Evolutionary conservation across 257 asterid genomes (phyloP).

Genomic region (Solanum bulbocastanum): DNA sequence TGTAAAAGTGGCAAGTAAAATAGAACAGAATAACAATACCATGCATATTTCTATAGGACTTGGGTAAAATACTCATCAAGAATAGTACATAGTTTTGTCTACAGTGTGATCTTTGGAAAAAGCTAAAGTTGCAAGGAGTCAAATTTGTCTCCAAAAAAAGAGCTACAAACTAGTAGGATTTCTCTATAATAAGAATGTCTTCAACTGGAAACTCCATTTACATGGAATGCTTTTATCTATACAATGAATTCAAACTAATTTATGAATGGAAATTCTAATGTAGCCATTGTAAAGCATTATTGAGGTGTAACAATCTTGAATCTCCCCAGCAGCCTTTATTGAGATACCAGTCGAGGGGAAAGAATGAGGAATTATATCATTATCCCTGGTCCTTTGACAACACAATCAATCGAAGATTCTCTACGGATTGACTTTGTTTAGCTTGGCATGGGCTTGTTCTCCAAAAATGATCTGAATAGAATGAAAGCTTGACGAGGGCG

Average conservation of each 20-base stretch:
- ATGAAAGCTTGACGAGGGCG: slow-evolving; percentile 88
- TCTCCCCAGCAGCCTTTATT: neutral
- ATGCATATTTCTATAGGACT: neutral
- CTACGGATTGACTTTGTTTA: neutral
- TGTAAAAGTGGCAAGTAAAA: no score
- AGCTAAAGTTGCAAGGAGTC: neutral
- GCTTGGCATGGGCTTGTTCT: slow-evolving; percentile 63
- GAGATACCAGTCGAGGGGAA: neutral
- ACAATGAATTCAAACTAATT: neutral
- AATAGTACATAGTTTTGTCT: neutral
- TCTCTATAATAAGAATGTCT: neutral
- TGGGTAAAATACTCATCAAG: neutral
- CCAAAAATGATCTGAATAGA: slow-evolving; percentile 66
- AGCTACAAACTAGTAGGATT: neutral
- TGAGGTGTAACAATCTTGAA: neutral
- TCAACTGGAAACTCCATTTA: neutral
- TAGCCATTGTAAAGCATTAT: neutral
- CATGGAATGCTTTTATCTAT: neutral
- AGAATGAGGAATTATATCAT: neutral
- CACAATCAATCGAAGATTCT: neutral
- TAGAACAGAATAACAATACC: neutral
- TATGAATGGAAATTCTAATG: neutral
- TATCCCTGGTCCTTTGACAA: neutral
- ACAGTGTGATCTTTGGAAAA: neutral
- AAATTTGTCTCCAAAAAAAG: neutral